Conservation (phyloP, 768 basidiomycete genomes). For the Termitomyces sp. region DNA sequence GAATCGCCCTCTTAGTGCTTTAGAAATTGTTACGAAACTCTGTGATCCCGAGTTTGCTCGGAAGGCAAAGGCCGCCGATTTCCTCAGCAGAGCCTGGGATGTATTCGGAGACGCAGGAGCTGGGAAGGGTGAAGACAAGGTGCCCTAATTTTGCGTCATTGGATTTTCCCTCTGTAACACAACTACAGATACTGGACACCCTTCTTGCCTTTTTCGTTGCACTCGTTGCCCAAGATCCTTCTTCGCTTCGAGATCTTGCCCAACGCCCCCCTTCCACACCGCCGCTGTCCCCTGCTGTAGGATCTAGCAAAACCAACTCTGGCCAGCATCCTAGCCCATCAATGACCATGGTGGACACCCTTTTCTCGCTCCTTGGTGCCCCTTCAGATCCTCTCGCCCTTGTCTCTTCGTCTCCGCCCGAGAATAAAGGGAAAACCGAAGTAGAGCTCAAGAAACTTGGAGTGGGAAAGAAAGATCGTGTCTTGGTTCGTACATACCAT, state of each 20-base stretch:
- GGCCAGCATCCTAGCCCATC: constrained; percentile 12
- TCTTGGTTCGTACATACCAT: constrained; percentile 36
- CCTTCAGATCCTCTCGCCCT: constrained; percentile 48
- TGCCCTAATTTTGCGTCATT: neutral
- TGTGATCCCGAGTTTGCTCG: constrained; percentile 74
- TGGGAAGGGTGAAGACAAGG: constrained; percentile 57
- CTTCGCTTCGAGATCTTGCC: constrained; percentile 54
- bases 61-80: constrained; percentile 76
- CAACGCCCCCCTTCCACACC: constrained; percentile 20
- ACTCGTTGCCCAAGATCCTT: constrained; percentile 57
- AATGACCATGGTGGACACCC: constrained; percentile 36
- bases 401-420: constrained; percentile 19
- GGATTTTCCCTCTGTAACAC: neutral
- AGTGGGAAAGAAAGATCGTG: constrained; percentile 54
- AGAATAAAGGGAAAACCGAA: constrained; percentile 23
- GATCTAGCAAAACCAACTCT: constrained; percentile 7
- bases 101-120: constrained; percentile 56
- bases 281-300: constrained; percentile 4
- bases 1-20: constrained; percentile 43
- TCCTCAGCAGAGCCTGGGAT: constrained; percentile 67
- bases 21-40: constrained; percentile 73
- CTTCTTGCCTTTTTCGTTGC: constrained; percentile 59
- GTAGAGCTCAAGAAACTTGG: constrained; percentile 48
- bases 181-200: constrained; percentile 57
- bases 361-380: constrained; percentile 39